Evolutionary conservation across 768 basidiomycete genomes (phyloP), one percentile per base, ranked within the genome.

Genomic region (Chalciporus chontae): DNA sequence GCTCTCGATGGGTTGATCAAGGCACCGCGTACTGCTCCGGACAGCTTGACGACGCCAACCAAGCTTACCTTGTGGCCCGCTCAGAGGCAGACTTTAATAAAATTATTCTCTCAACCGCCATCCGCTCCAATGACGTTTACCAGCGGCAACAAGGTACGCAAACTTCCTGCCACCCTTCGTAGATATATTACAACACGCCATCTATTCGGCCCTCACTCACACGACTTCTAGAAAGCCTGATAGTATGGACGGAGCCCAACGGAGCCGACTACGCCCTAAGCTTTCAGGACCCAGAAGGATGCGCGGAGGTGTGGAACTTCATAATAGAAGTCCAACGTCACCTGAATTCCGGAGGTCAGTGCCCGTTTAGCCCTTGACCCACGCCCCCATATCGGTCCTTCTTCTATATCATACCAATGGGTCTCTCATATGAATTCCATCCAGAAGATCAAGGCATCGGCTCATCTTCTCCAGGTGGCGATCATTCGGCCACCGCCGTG

Each of bases 191-290:
- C 21, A 15, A 29, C 42, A 54, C 34, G 27, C 52, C 32, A 36
- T 61, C 45, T 53, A 26, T 45, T 45, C 37, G 38, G 47, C 47
- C 10, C 32, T 23, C 27, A 49, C 57, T 62, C 54, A 54, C 52
- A 24, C 47, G 36, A 48, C 58, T 48, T 44, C 26, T 70, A 94
- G 95, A 97, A 63, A 99, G 96, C 11, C 79, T 99, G 42, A 97
- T 99, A 59, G 95, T 97, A 17, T 99, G 96, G 96, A 98, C 95
- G 4, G 95, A 98, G 66, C 89, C 91, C 1, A 87, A 90, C 55
- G 90, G 91, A 24, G 83, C 88, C 32, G 96, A 99, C 69, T 94
- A 96, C 64, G 95, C 95, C 2, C 75, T 99, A 46, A 95, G 93
- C 60, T 99, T 99, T 60, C 95, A 97, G 64, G 95, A 97, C 59